Conservation (phyloP, 1,284 basidiomycete species). For the Tilletiopsis washingtonensis region DNA sequence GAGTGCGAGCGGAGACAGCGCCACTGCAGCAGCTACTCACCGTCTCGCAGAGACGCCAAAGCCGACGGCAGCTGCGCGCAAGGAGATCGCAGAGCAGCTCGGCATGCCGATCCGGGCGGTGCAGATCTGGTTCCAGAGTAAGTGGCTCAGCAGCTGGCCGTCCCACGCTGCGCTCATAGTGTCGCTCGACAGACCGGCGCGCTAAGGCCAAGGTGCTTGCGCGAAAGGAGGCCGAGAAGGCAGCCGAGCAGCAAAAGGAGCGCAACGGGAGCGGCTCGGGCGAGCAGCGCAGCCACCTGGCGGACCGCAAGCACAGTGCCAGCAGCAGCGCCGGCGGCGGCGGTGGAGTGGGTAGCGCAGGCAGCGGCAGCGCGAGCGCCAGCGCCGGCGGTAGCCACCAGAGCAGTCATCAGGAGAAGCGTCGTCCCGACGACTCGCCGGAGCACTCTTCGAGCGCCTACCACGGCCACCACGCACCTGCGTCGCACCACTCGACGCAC, state of each 20-base stretch:
- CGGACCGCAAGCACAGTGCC: no score
- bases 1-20: not conserved
- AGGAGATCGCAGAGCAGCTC: constrained; percentile 27
- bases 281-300: no score
- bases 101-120: constrained; percentile 34
- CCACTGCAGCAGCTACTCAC: not conserved
- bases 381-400: no score
- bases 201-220: constrained; percentile 34
- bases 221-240: constrained; percentile 13
- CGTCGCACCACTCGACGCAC: no score
- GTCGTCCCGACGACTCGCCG: no score
- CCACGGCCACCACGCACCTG: no score
- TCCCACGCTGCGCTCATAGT: not conserved
- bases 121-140: constrained; percentile 15
- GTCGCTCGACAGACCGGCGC: constrained; percentile 11
- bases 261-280: not conserved
- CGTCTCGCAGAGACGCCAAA: constrained; percentile 23
- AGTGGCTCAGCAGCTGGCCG: not conserved
- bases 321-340: no score
- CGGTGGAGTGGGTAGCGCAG: no score
- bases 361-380: no score
- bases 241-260: not conserved
- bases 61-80: constrained; percentile 27
- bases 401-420: no score
- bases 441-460: no score